phyloP scores from a whole-genome alignment of 2,329 filamentous ascomycete species.

The Colletotrichum zoysiae region DNA sequence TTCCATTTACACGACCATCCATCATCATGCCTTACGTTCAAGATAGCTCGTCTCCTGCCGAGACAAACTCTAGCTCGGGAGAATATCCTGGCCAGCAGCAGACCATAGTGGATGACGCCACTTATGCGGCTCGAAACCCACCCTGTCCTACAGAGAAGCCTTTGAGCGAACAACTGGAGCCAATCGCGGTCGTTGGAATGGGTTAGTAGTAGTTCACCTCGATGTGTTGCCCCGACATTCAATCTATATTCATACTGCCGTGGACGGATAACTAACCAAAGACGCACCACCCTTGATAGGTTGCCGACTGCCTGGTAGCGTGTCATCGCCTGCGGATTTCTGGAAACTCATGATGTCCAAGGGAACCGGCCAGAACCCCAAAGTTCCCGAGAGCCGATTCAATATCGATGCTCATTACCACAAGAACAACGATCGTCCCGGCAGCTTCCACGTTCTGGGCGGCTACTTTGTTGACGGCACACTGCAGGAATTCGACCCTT shows the following conservation, averaged over 20 bases:
- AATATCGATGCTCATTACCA: slow-evolving; percentile 45
- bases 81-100: slow-evolving; percentile 7
- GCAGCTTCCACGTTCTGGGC: slow-evolving; percentile 41
- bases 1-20: too few species aligned
- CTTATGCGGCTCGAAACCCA: neutral
- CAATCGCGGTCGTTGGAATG: too few species aligned
- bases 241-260: too few species aligned
- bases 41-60: too few species aligned
- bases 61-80: too few species aligned
- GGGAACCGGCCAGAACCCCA: neutral
- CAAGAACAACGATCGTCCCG: slow-evolving; percentile 42
- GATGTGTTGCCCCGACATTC: too few species aligned
- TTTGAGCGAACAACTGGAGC: too few species aligned
- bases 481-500: slow-evolving; percentile 50
- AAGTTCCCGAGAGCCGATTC: slow-evolving; percentile 45
- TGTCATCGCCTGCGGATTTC: slow-evolving; percentile 49
- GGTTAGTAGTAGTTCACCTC: too few species aligned
- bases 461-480: slow-evolving; percentile 48
- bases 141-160: too few species aligned
- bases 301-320: slow-evolving; percentile 55
- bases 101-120: slow-evolving; percentile 15
- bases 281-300: slow-evolving; percentile 35
- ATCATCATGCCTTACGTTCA: too few species aligned
- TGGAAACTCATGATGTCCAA: slow-evolving; percentile 49
- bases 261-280: neutral